These are phyloP conservation scores for Dictyostelium discoideum DNA, from an alignment of 78 protist species.

Conservation along the genomic window DNA sequence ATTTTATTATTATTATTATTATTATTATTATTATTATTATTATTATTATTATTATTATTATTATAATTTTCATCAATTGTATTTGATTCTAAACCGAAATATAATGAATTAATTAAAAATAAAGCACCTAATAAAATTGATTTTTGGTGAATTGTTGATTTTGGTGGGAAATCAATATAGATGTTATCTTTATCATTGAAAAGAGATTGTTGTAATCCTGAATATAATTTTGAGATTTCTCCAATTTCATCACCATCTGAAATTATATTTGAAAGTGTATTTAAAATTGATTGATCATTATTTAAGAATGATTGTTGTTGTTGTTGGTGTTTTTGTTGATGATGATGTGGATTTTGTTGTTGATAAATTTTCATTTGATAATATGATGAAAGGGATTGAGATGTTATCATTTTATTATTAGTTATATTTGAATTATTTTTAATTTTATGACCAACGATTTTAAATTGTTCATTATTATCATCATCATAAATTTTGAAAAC, in stretches of 20 bases:
- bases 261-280: no score
- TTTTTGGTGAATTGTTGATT: conserved; percentile 20
- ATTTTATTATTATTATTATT: neutral
- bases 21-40: neutral
- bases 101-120: conserved; percentile 37
- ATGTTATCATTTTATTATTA: neutral
- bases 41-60: neutral
- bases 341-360: neutral
- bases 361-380: conserved; percentile 12
- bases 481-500: conserved; percentile 48
- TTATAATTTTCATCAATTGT: neutral
- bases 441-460: conserved; percentile 22
- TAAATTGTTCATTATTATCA: conserved; percentile 19
- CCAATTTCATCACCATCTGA: conserved; percentile 43
- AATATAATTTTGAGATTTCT: conserved; percentile 25
- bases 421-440: neutral
- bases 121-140: conserved; percentile 23
- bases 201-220: conserved; percentile 13
- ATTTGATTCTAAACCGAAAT: conserved; percentile 8
- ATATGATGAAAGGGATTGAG: neutral
- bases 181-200: conserved; percentile 36
- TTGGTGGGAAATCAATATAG: conserved; percentile 28
- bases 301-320: neutral
- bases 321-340: no score
- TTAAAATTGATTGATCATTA: neutral